Evolutionary conservation across 163 green algal genomes (phyloP), one percentile per base, ranked within the genome.

Genomic region (Volvox carteri): DNA sequence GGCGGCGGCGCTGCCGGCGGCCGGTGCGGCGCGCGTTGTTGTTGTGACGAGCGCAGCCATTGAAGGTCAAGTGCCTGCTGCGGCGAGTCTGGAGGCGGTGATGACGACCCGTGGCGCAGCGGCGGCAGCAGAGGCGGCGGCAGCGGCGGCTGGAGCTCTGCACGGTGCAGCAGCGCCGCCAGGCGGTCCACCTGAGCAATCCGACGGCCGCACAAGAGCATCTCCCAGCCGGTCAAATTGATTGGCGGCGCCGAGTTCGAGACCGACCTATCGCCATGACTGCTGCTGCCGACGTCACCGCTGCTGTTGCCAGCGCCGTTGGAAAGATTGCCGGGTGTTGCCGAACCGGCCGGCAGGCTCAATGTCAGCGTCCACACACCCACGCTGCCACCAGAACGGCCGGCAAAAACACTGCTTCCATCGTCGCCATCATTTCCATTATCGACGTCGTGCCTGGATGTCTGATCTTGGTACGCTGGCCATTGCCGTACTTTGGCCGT

Each of bases 291-390:
- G 74, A 33, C 41, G 25, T 46, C 52, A 48, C 74, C 74, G 46
- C 30, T n/a, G 52, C 28, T n/a, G 28, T 11, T 25, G 5, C 23
- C 44, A 41, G 7, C 21, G 72, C 39, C 39, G 72, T 6, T 58
- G 72, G 72, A 25, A 50, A 65, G 2, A 23, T n/a, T 14, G 48
- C 30, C 12, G 65, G 65, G 19, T n/a, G 65, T 16, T 16, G 65
- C 19, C 28, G 65, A 7, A n/a, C n/a, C n/a, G n/a, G n/a, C n/a
- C n/a, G n/a, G n/a, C n/a, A 33, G 21, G 58, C 62, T 78, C 21
- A 80, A 44, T 21, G 14, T 46, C 33, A 85, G 77, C 14, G 21
- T 74, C 77, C 77, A 85, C 0, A 23, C 46, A 54, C 77, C 77
- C 0, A 62, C 52, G 54, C 77, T 85, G 25, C 77, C 77, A 33